Evolutionary conservation across 2,329 filamentous ascomycete species (phyloP).

Genomic region (Fusarium begoniae): DNA sequence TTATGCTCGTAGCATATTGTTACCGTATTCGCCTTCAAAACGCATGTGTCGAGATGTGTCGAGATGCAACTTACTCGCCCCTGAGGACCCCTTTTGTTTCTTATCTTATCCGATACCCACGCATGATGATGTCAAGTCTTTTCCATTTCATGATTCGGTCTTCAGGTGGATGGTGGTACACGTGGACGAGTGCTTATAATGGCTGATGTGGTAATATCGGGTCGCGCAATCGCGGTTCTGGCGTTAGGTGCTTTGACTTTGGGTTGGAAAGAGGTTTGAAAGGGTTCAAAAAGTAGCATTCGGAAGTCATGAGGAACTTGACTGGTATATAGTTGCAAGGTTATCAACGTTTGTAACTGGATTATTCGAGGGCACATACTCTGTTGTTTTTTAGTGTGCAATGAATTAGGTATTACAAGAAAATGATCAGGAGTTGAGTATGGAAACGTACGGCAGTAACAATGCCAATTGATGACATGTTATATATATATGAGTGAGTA

Average conservation of each 20-base stretch:
- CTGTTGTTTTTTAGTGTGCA: background rate
- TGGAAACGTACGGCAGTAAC: background rate
- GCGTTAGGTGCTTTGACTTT: constrained; percentile 17
- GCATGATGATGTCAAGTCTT: constrained; percentile 24
- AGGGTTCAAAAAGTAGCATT: constrained; percentile 9
- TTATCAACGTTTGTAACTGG: background rate
- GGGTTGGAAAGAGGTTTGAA: background rate
- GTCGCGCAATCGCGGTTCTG: constrained; percentile 10
- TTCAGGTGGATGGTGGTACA: constrained; percentile 1
- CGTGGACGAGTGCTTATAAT: constrained; percentile 8
- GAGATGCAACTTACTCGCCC: background rate
- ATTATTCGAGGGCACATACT: background rate
- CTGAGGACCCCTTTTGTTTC: constrained; percentile 6
- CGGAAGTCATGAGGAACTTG: background rate
- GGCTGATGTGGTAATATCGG: constrained; percentile 8
- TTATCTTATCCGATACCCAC: constrained; percentile 34
- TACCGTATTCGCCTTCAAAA: background rate
- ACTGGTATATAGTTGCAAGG: background rate
- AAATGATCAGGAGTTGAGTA: background rate
- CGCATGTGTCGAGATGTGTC: background rate
- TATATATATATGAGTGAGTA: background rate
- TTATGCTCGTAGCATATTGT: background rate
- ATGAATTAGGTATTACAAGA: background rate
- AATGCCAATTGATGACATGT: background rate
- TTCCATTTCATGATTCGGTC: background rate